Evolutionary conservation across 106 monocot species (phyloP), one percentile per base, ranked within the genome.

Genomic region (Posidonia australis): DNA sequence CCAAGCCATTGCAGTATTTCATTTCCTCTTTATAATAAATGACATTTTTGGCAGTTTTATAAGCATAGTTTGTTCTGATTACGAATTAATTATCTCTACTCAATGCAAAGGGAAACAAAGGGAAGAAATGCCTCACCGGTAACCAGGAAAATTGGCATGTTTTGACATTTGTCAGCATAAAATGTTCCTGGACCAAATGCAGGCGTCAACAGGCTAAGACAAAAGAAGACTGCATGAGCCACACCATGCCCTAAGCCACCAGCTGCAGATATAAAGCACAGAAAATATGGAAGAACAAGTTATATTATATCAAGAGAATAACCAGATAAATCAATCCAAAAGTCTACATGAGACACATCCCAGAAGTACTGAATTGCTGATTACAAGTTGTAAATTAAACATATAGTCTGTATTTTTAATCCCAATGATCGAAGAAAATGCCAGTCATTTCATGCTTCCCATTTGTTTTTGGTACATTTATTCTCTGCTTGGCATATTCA

Each of bases 151-250:
- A 90, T 80, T 46, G 94, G 84, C 52, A 96, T 77, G 47, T 73
- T 72, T 44, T 84, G 78, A 72, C 94, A 96, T 51, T 69, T 82
- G 20, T 84, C 82, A 65, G 76, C 70, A 80, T 87, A 90, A 76
- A 82, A 90, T 17, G 94, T 96, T 64, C 86, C 94, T 1, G 78
- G 76, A 54, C 94, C 94, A 87, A 96, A 96, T 71, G 94, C 76
- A 67, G 94, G 94, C 55, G 94, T 96, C 59, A 96, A 70, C 25
- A 96, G 94, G 72, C 94, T 90, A 54, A 96, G 82, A 51, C 89
- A 87, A 76, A 96, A 96, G 75, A 96, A 96, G 65, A 96, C 87
- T 46, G 80, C 90, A 83, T 96, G 94, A 70, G 94, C 90, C 65
- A 96, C 68, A 29, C 90, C 94, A 81, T 96, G 94, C 41, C 94